phyloP scores from a whole-genome alignment of 1,284 basidiomycete genomes.

The Irpex rosettiformis region DNA sequence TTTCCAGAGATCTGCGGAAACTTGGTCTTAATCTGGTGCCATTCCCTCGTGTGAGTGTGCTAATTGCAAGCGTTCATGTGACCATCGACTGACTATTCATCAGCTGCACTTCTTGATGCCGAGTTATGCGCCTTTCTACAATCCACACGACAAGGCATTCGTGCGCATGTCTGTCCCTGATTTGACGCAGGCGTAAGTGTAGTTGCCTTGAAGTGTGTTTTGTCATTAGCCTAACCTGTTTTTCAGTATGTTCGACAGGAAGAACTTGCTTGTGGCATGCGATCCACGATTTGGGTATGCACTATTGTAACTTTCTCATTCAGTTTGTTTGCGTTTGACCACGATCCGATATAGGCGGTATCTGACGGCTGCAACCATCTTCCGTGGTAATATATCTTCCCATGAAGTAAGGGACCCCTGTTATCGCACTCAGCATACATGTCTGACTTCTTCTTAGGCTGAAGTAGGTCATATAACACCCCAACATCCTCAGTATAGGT shows the following conservation, averaged over 20 bases:
- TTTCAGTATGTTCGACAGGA: conserved; percentile 73
- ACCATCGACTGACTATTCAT: background rate
- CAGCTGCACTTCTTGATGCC: conserved; percentile 90
- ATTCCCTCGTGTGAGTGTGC: conserved; percentile 81
- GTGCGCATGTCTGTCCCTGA: conserved; percentile 63
- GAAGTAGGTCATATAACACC: conserved; percentile 41
- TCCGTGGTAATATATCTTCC: conserved; percentile 79
- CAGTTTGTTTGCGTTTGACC: too few relatives aligned
- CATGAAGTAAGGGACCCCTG: conserved; percentile 61
- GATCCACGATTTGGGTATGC: conserved; percentile 75
- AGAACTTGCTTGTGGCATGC: conserved; percentile 81
- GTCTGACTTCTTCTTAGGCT: conserved; percentile 39
- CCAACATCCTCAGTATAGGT: background rate
- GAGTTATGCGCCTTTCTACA: conserved; percentile 80
- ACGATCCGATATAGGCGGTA: conserved; percentile 53
- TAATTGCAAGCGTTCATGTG: background rate
- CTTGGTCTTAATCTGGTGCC: conserved; percentile 91
- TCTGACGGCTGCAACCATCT: conserved; percentile 85
- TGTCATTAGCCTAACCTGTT: conserved; percentile 5
- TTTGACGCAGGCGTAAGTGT: conserved; percentile 61
- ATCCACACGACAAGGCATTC: conserved; percentile 62
- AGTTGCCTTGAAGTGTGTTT: background rate
- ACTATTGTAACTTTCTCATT: too few relatives aligned
- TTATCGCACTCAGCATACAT: conserved; percentile 16
- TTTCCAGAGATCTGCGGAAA: conserved; percentile 82